Percentiles rank a stretch among this genome's conserved stretches.
Evolutionary conservation across 176 grass and related monocot genomes (phyloP).

Genomic region (Eragrostis curvula): DNA sequence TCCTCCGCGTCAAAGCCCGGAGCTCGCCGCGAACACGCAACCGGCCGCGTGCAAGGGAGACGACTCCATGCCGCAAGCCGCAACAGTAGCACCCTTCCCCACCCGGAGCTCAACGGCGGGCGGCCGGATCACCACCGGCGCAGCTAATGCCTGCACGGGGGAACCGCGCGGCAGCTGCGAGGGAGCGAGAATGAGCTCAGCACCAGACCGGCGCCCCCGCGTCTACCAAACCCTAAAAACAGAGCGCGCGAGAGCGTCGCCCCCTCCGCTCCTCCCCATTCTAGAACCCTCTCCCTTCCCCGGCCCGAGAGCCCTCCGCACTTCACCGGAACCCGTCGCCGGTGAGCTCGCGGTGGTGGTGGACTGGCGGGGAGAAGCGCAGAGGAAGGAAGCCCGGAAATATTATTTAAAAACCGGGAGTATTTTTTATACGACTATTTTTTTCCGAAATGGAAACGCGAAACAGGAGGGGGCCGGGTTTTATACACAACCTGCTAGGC

Average conservation of each 20-base stretch:
- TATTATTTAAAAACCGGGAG: constrained; percentile 3
- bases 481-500: background rate
- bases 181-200: background rate
- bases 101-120: background rate
- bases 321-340: background rate
- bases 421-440: background rate
- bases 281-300: background rate
- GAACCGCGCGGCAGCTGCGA: background rate
- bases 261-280: constrained; percentile 36
- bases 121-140: constrained; percentile 3
- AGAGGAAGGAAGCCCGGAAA: constrained; percentile 2
- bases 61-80: constrained; percentile 1
- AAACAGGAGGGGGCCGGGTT: background rate
- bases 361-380: constrained; percentile 19
- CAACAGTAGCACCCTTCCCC: constrained; percentile 7
- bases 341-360: constrained; percentile 2
- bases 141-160: constrained; percentile 33
- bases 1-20: constrained; percentile 20
- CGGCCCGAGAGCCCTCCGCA: background rate
- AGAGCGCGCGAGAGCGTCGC: background rate
- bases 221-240: constrained; percentile 34
- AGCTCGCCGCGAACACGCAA: constrained; percentile 7
- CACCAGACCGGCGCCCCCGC: background rate
- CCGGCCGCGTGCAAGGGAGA: background rate
- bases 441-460: constrained; percentile 33